A percentile compares a stretch with the other conserved stretches of the same genome.
Evolutionary conservation across 2,329 filamentous ascomycete species (phyloP).

Genomic region (Exophiala xenobiotica): DNA sequence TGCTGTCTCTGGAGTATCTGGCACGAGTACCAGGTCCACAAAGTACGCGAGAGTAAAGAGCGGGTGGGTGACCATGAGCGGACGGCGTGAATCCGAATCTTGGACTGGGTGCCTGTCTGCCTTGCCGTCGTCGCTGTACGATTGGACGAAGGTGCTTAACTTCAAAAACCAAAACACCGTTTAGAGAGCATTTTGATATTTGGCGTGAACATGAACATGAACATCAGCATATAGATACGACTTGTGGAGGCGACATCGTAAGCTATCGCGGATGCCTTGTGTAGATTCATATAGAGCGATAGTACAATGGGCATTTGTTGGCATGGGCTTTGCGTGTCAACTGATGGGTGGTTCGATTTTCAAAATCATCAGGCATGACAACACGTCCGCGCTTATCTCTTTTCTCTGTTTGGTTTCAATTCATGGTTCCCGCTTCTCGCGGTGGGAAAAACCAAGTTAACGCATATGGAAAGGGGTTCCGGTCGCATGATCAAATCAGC

Average conservation of each 20-base stretch:
- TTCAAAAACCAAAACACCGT: too few relatives aligned
- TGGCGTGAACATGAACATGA: not conserved
- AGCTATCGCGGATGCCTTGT: not conserved
- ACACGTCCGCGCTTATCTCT: too few relatives aligned
- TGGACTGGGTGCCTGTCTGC: too few relatives aligned
- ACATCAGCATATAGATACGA: conserved; percentile 5
- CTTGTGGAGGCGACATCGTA: not conserved
- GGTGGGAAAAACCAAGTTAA: too few relatives aligned
- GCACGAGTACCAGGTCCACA: conserved; percentile 39
- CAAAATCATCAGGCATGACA: too few relatives aligned
- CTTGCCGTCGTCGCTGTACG: not conserved
- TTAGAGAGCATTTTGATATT: too few relatives aligned
- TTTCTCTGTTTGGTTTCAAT: too few relatives aligned
- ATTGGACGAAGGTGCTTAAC: not conserved
- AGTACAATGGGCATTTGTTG: not conserved
- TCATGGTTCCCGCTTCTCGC: too few relatives aligned
- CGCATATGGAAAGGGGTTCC: too few relatives aligned
- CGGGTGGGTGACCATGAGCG: conserved; percentile 19
- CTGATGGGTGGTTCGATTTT: too few relatives aligned
- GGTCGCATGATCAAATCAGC: too few relatives aligned
- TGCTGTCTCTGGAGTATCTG: conserved; percentile 39
- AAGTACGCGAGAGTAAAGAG: conserved; percentile 13
- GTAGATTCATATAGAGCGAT: not conserved
- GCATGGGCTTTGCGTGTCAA: not conserved
- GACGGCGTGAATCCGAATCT: conserved; percentile 9